Evolutionary conservation across 1,284 basidiomycete species (phyloP).

Genomic region (Puccinia horiana): DNA sequence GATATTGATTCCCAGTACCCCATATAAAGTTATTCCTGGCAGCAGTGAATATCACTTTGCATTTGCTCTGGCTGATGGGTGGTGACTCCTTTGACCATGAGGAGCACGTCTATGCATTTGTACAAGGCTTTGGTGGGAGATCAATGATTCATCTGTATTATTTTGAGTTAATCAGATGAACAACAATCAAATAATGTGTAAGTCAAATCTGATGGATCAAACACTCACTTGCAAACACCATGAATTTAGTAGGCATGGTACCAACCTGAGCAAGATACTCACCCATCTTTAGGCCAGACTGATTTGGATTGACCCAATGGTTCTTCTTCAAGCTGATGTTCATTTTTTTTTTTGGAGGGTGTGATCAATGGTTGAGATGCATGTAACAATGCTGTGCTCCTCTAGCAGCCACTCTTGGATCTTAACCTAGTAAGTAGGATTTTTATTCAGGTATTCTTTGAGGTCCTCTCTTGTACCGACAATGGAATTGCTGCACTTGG

Average conservation of each 20-base stretch:
- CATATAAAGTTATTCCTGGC: neutral
- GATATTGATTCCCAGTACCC: neutral
- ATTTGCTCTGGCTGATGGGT: neutral
- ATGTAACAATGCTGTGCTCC: neutral
- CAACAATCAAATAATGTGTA: too few relatives aligned
- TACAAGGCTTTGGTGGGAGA: neutral
- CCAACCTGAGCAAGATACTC: neutral
- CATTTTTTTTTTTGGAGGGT: neutral
- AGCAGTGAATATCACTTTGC: neutral
- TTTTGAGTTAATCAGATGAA: neutral
- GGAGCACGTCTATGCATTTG: neutral
- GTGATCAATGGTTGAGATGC: neutral
- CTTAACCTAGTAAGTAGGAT: neutral
- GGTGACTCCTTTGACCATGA: neutral
- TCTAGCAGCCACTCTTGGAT: neutral
- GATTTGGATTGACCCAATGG: neutral
- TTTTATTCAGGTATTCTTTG: neutral
- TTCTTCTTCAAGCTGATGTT: neutral
- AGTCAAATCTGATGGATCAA: too few relatives aligned
- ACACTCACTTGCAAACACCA: slow-evolving; percentile 1
- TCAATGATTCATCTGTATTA: neutral
- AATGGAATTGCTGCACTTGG: neutral
- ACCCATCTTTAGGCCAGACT: neutral
- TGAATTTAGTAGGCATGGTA: neutral
- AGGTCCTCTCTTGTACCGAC: neutral